A percentile compares a stretch with the other conserved stretches of the same genome.
Conservation (phyloP, 768 basidiomycete genomes). For the Scleroderma citrinum region DNA sequence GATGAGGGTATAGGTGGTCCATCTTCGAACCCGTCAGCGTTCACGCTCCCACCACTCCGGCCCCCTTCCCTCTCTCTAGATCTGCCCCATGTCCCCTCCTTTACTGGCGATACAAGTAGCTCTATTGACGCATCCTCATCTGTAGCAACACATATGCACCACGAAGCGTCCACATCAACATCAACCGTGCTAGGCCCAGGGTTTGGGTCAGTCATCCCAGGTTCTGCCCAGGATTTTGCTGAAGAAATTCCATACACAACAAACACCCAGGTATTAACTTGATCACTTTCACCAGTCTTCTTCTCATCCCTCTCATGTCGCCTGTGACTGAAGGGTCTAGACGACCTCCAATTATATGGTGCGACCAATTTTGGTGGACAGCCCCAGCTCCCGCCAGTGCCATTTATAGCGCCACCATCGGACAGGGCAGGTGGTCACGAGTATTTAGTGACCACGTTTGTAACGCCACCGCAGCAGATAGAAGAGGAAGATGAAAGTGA, state of each 20-base stretch:
- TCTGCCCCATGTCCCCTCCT: constrained; percentile 16
- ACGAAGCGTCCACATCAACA: background rate
- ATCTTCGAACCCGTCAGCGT: background rate
- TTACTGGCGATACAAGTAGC: constrained; percentile 6
- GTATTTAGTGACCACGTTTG: constrained; percentile 3
- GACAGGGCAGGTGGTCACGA: background rate
- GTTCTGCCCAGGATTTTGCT: constrained; percentile 6
- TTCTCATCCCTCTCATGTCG: constrained; percentile 17
- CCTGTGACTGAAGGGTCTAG: constrained; percentile 19
- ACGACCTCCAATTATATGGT: background rate
- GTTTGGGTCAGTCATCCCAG: constrained; percentile 8
- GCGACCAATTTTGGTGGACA: background rate
- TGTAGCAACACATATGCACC: background rate
- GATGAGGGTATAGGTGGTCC: background rate
- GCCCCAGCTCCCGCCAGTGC: background rate
- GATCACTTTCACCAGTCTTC: constrained; percentile 14
- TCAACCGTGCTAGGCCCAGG: background rate
- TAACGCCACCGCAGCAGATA: constrained; percentile 4
- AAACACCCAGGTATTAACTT: constrained; percentile 27
- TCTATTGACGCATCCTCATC: background rate
- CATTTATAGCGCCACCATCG: background rate
- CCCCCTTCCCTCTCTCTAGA: constrained; percentile 16
- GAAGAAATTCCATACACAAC: constrained; percentile 11
- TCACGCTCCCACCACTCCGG: constrained; percentile 1
- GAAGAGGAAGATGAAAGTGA: constrained; percentile 9